Evolutionary conservation across 2,329 filamentous ascomycete genomes (phyloP).

Genomic region (Thielaviopsis ethacetica): DNA sequence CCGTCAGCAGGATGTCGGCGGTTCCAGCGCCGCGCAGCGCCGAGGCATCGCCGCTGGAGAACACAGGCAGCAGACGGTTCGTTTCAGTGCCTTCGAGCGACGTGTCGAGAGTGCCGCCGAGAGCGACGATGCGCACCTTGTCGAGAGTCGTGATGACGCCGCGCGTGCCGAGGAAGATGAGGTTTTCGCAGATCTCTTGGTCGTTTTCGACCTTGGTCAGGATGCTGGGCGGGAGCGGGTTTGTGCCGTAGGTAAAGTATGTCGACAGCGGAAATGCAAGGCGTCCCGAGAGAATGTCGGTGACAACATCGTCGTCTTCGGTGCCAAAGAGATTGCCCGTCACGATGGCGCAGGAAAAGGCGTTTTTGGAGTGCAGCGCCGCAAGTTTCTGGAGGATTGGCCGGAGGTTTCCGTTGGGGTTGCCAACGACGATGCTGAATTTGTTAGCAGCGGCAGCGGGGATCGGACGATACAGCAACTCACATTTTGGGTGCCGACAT

Average conservation of each 20-base stretch:
- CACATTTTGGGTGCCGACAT: slow-evolving; percentile 36
- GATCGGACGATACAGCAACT: slow-evolving; percentile 12
- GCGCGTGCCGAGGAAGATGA: slow-evolving; percentile 78
- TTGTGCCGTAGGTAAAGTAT: slow-evolving; percentile 74
- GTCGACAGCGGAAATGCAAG: slow-evolving; percentile 64
- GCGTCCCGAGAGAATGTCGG: slow-evolving; percentile 52
- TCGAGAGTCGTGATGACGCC: slow-evolving; percentile 80
- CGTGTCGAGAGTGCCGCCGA: slow-evolving; percentile 59
- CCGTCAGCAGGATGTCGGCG: slow-evolving; percentile 76
- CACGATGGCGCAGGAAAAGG: slow-evolving; percentile 71
- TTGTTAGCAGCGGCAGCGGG: slow-evolving; percentile 7
- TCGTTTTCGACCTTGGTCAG: slow-evolving; percentile 57
- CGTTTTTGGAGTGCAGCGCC: slow-evolving; percentile 70
- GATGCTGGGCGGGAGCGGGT: slow-evolving; percentile 53
- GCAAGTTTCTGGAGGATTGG: slow-evolving; percentile 65
- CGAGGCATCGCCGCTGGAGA: slow-evolving; percentile 62
- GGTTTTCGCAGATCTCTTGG: slow-evolving; percentile 70
- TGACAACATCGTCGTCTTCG: slow-evolving; percentile 41
- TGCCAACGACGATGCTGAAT: slow-evolving; percentile 61
- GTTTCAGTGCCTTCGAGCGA: slow-evolving; percentile 46
- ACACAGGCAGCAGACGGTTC: slow-evolving; percentile 61
- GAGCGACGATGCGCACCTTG: slow-evolving; percentile 69
- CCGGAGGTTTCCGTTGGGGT: slow-evolving; percentile 62
- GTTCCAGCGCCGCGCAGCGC: slow-evolving; percentile 57
- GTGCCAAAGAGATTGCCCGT: slow-evolving; percentile 67